A percentile compares a stretch with the other conserved stretches of the same genome.
Conservation (phyloP, 169 alveolate species). For the Plasmodium gonderi region DNA sequence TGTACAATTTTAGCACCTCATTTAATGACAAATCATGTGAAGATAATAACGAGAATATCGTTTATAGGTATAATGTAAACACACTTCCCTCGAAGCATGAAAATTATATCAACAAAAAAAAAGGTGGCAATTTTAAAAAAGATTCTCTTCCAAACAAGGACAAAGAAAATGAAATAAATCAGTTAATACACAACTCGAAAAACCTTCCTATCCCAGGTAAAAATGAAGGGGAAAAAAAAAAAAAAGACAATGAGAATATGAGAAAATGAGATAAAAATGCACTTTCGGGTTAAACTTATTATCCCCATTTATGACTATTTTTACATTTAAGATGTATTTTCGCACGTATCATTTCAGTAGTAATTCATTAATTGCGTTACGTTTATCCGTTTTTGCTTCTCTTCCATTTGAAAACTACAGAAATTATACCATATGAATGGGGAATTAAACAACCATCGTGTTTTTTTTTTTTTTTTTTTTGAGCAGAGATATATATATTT, state of each 20-base stretch:
- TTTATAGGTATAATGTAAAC: constrained; percentile 21
- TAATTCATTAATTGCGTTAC: no score
- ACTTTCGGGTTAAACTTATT: background rate
- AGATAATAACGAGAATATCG: constrained; percentile 14
- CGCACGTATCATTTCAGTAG: no score
- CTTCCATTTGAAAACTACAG: no score
- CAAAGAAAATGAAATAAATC: background rate
- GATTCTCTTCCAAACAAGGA: constrained; percentile 7
- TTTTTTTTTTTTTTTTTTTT: no score
- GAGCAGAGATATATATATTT: no score
- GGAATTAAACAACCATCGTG: no score
- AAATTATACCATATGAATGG: no score
- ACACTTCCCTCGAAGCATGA: constrained; percentile 3
- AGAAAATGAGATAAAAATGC: background rate
- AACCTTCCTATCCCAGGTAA: constrained; percentile 12
- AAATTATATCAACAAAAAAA: background rate
- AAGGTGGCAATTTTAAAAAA: background rate
- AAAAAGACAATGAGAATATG: no score
- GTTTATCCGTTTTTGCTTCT: no score
- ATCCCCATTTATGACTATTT: background rate
- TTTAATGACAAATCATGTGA: background rate
- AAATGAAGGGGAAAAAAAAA: background rate
- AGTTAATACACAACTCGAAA: background rate
- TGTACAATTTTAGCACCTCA: constrained; percentile 16
- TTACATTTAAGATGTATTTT: no score